Conservation (phyloP, 129 eudicot species). For the Dittrichia graveolens region DNA sequence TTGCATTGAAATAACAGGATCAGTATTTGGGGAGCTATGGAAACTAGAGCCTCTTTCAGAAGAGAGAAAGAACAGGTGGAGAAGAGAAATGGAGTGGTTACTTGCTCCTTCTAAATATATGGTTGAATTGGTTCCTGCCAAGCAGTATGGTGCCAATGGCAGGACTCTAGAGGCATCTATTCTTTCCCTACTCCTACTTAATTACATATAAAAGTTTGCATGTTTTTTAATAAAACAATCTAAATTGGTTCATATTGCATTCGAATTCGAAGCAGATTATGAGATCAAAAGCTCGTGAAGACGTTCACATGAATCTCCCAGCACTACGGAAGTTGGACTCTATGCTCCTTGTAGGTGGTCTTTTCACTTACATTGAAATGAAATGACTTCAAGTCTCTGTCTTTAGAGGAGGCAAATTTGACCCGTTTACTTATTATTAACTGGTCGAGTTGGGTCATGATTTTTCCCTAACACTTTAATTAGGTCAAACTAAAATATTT, state of each 20-base stretch:
- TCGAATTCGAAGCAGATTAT: slow-evolving; percentile 58
- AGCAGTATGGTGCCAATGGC: slow-evolving; percentile 70
- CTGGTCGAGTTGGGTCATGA: not conserved
- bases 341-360: slow-evolving; percentile 87
- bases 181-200: slow-evolving; percentile 1
- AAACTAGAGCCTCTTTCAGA: slow-evolving; percentile 85
- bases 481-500: not conserved
- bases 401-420: not conserved
- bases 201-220: not conserved
- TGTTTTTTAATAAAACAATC: not conserved
- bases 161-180: slow-evolving; percentile 70
- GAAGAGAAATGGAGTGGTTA: slow-evolving; percentile 89
- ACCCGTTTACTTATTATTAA: not conserved
- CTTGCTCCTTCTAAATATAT: slow-evolving; percentile 87
- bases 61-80: slow-evolving; percentile 75
- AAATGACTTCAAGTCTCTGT: not conserved
- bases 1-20: slow-evolving; percentile 43
- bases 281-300: slow-evolving; percentile 91
- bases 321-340: slow-evolving; percentile 89
- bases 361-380: slow-evolving; percentile 7
- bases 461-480: too few relatives aligned
- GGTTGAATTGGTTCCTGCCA: slow-evolving; percentile 94
- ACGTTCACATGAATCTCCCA: slow-evolving; percentile 86
- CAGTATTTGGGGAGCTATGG: slow-evolving; percentile 97
- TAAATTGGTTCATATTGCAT: not conserved